phyloP scores from a whole-genome alignment of 1,284 basidiomycete species.

The Cystobasidium pallidum region DNA sequence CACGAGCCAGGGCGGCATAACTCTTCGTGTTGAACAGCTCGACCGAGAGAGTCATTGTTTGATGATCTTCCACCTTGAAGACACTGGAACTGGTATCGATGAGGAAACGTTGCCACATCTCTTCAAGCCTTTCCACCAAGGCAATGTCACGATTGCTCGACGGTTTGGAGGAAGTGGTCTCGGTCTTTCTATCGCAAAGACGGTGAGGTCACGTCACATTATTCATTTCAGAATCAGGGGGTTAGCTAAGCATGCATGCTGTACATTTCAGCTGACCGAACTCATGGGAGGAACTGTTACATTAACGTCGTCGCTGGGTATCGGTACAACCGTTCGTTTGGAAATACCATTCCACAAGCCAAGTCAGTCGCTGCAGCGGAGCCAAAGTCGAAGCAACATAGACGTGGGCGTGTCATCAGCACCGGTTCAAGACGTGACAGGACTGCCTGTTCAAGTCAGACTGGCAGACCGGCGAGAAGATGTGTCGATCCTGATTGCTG shows the following conservation, averaged over 20 bases:
- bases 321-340: conserved; percentile 46
- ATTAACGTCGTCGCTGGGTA: conserved; percentile 45
- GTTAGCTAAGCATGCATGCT: not conserved
- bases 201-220: not conserved
- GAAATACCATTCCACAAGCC: conserved; percentile 19
- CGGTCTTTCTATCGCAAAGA: conserved; percentile 52
- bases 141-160: conserved; percentile 46
- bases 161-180: conserved; percentile 52
- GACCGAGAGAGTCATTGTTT: conserved; percentile 52
- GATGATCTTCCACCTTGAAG: conserved; percentile 55
- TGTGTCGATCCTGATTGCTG: conserved; percentile 47
- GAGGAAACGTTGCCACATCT: conserved; percentile 53
- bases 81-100: conserved; percentile 57
- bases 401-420: not conserved
- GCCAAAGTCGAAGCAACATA: not conserved
- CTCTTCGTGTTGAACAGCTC: conserved; percentile 52
- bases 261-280: conserved; percentile 49
- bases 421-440: not conserved
- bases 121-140: conserved; percentile 57
- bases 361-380: not conserved
- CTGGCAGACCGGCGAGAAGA: conserved; percentile 9
- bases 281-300: conserved; percentile 51
- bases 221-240: not conserved
- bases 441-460: not conserved
- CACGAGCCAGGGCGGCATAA: conserved; percentile 54